A percentile compares a stretch with the other conserved stretches of the same genome.
Evolutionary conservation across 805 yeast genomes (phyloP).

Genomic region (Suhomyces sp.): DNA sequence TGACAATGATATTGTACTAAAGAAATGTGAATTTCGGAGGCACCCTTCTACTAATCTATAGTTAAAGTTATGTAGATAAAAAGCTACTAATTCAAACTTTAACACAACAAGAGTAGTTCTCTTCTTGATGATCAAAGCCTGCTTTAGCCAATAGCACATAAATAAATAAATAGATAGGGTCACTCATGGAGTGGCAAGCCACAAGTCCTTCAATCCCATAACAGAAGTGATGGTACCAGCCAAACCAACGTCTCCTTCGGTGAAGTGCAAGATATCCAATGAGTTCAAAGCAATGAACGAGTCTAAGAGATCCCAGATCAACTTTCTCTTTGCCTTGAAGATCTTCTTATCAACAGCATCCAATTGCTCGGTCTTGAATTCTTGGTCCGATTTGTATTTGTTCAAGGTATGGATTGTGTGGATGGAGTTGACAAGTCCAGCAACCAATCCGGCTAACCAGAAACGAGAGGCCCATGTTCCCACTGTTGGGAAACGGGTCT

Average conservation of each 20-base stretch:
- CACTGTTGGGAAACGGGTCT: conserved; percentile 45
- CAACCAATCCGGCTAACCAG: conserved; percentile 74
- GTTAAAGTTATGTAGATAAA: too few relatives aligned
- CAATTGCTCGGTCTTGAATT: conserved; percentile 31
- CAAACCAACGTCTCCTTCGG: conserved; percentile 79
- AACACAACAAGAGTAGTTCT: too few relatives aligned
- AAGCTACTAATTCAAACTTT: too few relatives aligned
- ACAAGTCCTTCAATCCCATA: conserved; percentile 71
- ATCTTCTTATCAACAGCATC: conserved; percentile 42
- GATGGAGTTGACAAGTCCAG: conserved; percentile 59
- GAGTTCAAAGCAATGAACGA: conserved; percentile 71
- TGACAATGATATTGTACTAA: too few relatives aligned
- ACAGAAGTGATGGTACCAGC: conserved; percentile 83
- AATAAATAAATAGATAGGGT: background rate
- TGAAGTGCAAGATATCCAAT: conserved; percentile 55
- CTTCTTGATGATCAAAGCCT: too few relatives aligned
- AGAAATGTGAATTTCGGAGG: too few relatives aligned
- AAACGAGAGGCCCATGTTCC: conserved; percentile 63
- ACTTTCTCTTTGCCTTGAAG: conserved; percentile 54
- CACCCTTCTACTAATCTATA: too few relatives aligned
- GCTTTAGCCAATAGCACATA: too few relatives aligned
- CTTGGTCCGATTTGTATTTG: conserved; percentile 8
- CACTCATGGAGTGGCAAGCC: conserved; percentile 46
- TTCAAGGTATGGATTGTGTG: conserved; percentile 45
- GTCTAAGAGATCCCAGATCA: conserved; percentile 78